These are phyloP conservation scores for Jasminum sambac DNA, from an alignment of 257 asterid genomes.

Conservation along the genomic window DNA sequence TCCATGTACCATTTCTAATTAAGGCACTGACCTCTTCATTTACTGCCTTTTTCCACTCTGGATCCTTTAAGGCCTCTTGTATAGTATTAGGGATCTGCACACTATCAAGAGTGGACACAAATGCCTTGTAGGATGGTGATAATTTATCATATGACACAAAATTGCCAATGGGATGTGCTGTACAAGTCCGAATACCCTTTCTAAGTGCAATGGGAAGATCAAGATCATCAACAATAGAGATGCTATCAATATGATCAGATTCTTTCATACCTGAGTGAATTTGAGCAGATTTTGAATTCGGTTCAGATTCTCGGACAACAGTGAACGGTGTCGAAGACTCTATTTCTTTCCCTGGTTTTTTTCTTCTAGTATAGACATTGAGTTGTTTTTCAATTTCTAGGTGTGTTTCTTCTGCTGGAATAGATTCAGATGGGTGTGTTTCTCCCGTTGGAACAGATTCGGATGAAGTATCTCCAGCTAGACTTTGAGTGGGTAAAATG, in stretches of 20 bases:
- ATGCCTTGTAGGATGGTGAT: neutral
- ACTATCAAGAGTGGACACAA: neutral
- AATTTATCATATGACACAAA: slow-evolving; percentile 6
- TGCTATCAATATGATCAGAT: too few species aligned
- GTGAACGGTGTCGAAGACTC: neutral
- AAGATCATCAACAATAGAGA: neutral
- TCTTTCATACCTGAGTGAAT: too few species aligned
- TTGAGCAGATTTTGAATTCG: too few species aligned
- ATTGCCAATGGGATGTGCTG: slow-evolving; percentile 4
- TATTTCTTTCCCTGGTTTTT: neutral
- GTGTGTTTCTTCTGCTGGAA: too few species aligned
- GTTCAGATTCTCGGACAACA: neutral
- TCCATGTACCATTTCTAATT: slow-evolving; percentile 12
- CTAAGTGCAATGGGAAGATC: slow-evolving; percentile 13
- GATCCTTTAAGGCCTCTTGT: neutral
- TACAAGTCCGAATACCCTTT: slow-evolving; percentile 5
- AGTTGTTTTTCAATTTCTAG: neutral
- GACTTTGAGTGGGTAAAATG: too few species aligned
- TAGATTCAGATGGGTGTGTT: too few species aligned
- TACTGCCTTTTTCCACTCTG: neutral
- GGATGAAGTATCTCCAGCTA: too few species aligned
- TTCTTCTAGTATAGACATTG: slow-evolving; percentile 4
- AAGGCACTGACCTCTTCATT: neutral
- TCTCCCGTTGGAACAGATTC: too few species aligned
- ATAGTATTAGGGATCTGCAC: neutral